A percentile compares a stretch with the other conserved stretches of the same genome.
phyloP scores from a whole-genome alignment of 179 eudicot genomes.

The Vitellaria paradoxa region DNA sequence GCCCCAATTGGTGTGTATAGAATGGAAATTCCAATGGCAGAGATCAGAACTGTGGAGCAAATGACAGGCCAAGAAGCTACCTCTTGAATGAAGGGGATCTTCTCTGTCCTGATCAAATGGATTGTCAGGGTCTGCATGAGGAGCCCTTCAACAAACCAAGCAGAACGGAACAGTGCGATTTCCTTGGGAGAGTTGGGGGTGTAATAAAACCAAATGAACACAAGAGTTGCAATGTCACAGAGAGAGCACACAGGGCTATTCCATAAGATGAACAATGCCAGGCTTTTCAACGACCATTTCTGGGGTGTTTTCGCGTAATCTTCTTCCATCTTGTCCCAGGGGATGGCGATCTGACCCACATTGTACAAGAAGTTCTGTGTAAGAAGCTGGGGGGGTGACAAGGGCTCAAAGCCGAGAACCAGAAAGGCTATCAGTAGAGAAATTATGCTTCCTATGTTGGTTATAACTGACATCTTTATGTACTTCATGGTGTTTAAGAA shows the following conservation, averaged over 20 bases:
- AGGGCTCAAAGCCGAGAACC: constrained; percentile 40
- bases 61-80: constrained; percentile 58
- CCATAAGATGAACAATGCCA: constrained; percentile 44
- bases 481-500: constrained; percentile 54
- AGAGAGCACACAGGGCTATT: constrained; percentile 47
- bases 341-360: constrained; percentile 50
- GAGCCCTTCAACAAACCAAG: constrained; percentile 50
- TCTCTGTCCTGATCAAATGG: constrained; percentile 51
- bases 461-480: constrained; percentile 48
- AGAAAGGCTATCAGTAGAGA: constrained; percentile 42
- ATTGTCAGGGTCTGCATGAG: constrained; percentile 50
- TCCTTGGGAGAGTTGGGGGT: background rate
- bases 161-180: constrained; percentile 27
- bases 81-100: constrained; percentile 48
- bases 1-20: constrained; percentile 30
- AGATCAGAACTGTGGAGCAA: constrained; percentile 38
- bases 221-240: constrained; percentile 32
- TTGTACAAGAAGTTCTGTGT: constrained; percentile 48
- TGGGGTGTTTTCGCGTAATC: constrained; percentile 41
- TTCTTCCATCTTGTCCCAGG: constrained; percentile 56
- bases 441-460: constrained; percentile 41
- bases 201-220: constrained; percentile 44
- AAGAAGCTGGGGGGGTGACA: constrained; percentile 43
- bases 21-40: constrained; percentile 36
- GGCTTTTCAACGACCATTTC: constrained; percentile 41